These are phyloP conservation scores for Sporothrix variecibatus DNA, from an alignment of 2,329 filamentous ascomycete species.

Conservation along the genomic window DNA sequence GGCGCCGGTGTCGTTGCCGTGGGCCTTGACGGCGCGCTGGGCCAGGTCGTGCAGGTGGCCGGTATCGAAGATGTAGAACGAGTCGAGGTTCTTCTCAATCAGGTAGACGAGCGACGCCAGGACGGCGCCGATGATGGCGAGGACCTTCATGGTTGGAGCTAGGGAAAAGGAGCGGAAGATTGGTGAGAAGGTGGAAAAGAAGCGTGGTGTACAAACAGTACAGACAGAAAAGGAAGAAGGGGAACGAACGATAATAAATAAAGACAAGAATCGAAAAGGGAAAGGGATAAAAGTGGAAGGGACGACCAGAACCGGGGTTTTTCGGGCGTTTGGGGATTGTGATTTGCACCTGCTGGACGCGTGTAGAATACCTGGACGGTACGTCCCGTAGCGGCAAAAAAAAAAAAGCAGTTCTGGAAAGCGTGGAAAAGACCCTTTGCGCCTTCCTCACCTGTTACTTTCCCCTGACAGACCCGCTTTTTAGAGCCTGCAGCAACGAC, in stretches of 20 bases:
- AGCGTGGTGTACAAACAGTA: neutral
- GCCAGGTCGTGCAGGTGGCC: constrained; percentile 69
- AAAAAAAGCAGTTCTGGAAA: constrained; percentile 8
- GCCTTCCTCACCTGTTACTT: neutral
- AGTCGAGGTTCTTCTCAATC: constrained; percentile 59
- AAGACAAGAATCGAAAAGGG: neutral
- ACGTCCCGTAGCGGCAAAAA: neutral
- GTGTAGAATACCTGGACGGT: neutral
- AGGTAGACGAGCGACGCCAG: constrained; percentile 56
- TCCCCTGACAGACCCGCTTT: constrained; percentile 11
- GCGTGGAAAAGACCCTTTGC: neutral
- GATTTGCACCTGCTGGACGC: constrained; percentile 7
- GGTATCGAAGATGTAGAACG: constrained; percentile 75
- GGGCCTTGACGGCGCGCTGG: constrained; percentile 62
- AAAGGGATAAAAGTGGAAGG: constrained; percentile 5
- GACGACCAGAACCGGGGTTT: neutral
- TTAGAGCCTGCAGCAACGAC: constrained; percentile 7
- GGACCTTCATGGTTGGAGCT: constrained; percentile 37
- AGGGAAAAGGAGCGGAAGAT: neutral
- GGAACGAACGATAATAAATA: neutral
- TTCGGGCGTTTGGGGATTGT: neutral
- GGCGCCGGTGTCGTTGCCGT: constrained; percentile 73
- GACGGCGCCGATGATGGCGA: constrained; percentile 57
- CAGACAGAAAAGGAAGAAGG: neutral
- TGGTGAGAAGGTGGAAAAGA: neutral